Percentiles rank a stretch among this genome's conserved stretches.
Conservation (phyloP, 225 moss, liverwort and hornwort genomes). For the Sphagnum contortum region DNA sequence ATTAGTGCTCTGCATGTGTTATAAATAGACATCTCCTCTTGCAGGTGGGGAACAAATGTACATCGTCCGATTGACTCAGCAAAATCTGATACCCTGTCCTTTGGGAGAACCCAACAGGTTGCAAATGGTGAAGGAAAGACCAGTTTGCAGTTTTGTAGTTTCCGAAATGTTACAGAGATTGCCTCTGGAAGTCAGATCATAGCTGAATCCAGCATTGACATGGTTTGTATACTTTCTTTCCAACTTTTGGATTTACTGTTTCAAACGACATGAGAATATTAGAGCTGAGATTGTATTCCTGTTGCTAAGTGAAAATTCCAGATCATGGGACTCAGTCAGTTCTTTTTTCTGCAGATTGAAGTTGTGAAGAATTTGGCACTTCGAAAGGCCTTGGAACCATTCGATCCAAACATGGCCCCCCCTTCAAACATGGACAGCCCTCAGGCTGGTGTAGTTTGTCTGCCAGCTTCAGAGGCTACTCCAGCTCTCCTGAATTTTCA, state of each 20-base stretch:
- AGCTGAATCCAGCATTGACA: slow-evolving; percentile 43
- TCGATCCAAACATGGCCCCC: slow-evolving; percentile 19
- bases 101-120: slow-evolving; percentile 20
- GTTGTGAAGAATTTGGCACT: slow-evolving; percentile 78
- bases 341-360: slow-evolving; percentile 35
- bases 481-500: not conserved
- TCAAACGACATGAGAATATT: too few relatives aligned
- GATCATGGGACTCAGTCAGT: too few relatives aligned
- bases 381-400: slow-evolving; percentile 35
- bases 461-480: slow-evolving; percentile 10
- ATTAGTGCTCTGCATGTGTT: too few relatives aligned
- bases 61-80: slow-evolving; percentile 14
- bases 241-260: too few relatives aligned
- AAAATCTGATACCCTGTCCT: slow-evolving; percentile 16
- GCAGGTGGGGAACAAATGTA: slow-evolving; percentile 25
- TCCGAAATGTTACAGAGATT: slow-evolving; percentile 52
- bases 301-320: too few relatives aligned
- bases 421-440: slow-evolving; percentile 11
- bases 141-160: slow-evolving; percentile 29
- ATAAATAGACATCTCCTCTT: too few relatives aligned
- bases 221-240: slow-evolving; percentile 13
- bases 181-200: slow-evolving; percentile 36
- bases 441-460: slow-evolving; percentile 8
- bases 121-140: slow-evolving; percentile 35
- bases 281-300: too few relatives aligned